phyloP scores from a whole-genome alignment of 2,329 filamentous ascomycete genomes.

The Aciculosporium take region DNA sequence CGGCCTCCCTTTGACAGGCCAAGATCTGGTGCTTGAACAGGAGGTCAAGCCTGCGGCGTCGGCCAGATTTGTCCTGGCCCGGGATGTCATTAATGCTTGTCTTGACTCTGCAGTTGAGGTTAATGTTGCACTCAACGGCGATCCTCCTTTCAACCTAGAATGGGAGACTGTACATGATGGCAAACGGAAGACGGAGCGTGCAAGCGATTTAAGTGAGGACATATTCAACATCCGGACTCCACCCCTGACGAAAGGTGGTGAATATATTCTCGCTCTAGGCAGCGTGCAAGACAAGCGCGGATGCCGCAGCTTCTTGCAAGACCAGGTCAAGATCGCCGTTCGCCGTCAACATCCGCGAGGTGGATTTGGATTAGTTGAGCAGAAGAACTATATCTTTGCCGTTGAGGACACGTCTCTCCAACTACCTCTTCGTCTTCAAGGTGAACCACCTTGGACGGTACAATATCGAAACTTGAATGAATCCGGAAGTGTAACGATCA shows the following conservation, averaged over 20 bases:
- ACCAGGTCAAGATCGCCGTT: constrained; percentile 74
- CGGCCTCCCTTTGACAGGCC: constrained; percentile 44
- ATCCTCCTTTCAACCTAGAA: constrained; percentile 76
- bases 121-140: constrained; percentile 62
- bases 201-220: constrained; percentile 46
- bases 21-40: constrained; percentile 59
- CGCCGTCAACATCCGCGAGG: constrained; percentile 77
- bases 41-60: constrained; percentile 86
- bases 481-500: constrained; percentile 28
- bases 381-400: constrained; percentile 58
- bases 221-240: constrained; percentile 62
- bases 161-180: constrained; percentile 89
- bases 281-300: constrained; percentile 75
- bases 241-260: constrained; percentile 63
- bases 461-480: constrained; percentile 56
- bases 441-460: constrained; percentile 72
- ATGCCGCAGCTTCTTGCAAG: constrained; percentile 75
- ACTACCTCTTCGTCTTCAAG: constrained; percentile 72
- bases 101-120: constrained; percentile 69
- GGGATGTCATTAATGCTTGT: constrained; percentile 51
- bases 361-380: constrained; percentile 74
- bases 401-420: constrained; percentile 62
- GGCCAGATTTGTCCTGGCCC: constrained; percentile 49
- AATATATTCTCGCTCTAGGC: constrained; percentile 75
- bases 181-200: constrained; percentile 57